Conservation (phyloP, 352 stramenopile species). For the Globisporangium barbulae region DNA sequence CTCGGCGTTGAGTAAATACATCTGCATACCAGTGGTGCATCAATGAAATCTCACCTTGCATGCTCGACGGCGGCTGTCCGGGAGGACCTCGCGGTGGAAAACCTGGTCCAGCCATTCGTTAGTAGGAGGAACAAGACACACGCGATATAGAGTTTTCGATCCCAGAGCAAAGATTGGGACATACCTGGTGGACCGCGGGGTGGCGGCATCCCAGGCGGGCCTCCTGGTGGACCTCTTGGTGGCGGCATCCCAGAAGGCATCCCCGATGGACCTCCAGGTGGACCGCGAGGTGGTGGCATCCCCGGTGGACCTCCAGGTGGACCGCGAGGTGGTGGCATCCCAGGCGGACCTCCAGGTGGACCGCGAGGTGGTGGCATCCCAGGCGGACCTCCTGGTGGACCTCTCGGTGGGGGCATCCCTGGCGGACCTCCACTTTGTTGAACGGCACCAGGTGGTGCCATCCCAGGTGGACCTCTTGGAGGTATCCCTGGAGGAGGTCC, state of each 20-base stretch:
- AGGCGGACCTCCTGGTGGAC: not conserved
- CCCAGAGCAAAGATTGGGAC: not conserved
- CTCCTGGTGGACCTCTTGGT: slow-evolving; percentile 5
- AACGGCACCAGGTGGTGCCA: slow-evolving; percentile 6
- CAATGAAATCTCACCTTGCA: slow-evolving; percentile 9
- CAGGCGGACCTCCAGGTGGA: slow-evolving; percentile 10
- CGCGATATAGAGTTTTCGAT: not conserved
- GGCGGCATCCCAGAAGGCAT: slow-evolving; percentile 11
- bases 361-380: slow-evolving; percentile 9
- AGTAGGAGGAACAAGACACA: not conserved
- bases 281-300: slow-evolving; percentile 8
- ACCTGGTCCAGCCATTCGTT: not conserved
- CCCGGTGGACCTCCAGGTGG: slow-evolving; percentile 5
- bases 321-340: not conserved
- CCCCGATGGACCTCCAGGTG: slow-evolving; percentile 14
- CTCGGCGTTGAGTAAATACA: no score
- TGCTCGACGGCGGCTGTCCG: slow-evolving; percentile 14
- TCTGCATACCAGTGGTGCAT: no score
- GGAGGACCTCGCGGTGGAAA: slow-evolving; percentile 24
- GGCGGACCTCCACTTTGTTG: not conserved
- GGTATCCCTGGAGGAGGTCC: not conserved
- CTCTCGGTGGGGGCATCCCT: slow-evolving; percentile 8
- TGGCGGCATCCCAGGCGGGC: slow-evolving; percentile 10
- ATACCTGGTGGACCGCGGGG: slow-evolving; percentile 11
- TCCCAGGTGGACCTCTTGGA: not conserved